A percentile compares a stretch with the other conserved stretches of the same genome.
These are phyloP conservation scores for Parasitella parasitica DNA, from an alignment of 371 early-diverging fungal genomes.

Conservation along the genomic window DNA sequence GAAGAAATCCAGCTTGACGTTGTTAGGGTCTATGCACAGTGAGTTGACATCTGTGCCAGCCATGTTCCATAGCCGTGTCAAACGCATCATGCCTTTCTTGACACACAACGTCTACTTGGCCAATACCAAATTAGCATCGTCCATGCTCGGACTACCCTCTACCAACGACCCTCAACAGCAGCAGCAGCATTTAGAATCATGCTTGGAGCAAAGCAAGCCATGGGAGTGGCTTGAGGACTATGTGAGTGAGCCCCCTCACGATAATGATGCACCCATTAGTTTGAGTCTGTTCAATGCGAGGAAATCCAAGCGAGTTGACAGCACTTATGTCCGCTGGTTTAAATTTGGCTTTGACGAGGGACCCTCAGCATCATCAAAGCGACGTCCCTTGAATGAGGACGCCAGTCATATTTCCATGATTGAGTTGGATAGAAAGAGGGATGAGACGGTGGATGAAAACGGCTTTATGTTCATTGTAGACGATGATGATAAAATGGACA, in stretches of 20 bases:
- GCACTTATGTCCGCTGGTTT: constrained; percentile 46
- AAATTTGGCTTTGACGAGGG: constrained; percentile 39
- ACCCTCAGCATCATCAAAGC: neutral
- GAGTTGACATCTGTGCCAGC: constrained; percentile 50
- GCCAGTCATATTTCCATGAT: neutral
- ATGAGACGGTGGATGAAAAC: constrained; percentile 6
- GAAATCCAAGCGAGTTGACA: constrained; percentile 34
- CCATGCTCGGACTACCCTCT: constrained; percentile 21
- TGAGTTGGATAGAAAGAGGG: constrained; percentile 9
- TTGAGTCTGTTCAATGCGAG: constrained; percentile 38
- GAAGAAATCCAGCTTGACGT: constrained; percentile 30
- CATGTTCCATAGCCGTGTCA: constrained; percentile 56
- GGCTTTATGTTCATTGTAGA: constrained; percentile 17
- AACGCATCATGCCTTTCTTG: constrained; percentile 60
- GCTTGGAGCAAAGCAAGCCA: constrained; percentile 53
- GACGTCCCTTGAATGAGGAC: neutral
- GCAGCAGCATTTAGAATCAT: constrained; percentile 38
- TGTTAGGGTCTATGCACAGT: constrained; percentile 38
- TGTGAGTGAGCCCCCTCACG: constrained; percentile 44
- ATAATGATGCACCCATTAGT: constrained; percentile 50
- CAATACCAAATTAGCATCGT: constrained; percentile 34
- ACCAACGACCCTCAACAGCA: constrained; percentile 39
- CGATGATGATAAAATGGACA: constrained; percentile 2
- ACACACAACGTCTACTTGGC: constrained; percentile 61
- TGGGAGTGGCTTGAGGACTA: constrained; percentile 71